Conservation (phyloP, 1,139 yeast genomes). For the Candida neerlandica region DNA sequence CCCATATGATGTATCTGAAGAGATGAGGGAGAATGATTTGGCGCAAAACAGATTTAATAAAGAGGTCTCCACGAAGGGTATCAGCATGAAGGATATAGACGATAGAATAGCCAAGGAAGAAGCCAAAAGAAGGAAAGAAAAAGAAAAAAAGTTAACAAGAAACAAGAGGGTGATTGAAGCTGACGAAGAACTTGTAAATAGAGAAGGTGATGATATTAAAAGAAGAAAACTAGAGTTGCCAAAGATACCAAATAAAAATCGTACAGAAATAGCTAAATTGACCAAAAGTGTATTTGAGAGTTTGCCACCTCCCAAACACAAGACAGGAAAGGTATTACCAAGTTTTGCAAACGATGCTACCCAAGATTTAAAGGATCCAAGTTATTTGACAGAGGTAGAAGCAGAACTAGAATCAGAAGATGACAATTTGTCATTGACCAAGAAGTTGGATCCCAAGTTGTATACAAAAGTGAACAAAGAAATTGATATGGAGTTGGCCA, state of each 20-base stretch:
- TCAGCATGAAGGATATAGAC: conserved; percentile 41
- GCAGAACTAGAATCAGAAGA: conserved; percentile 29
- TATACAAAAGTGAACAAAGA: conserved; percentile 28
- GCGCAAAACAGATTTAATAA: conserved; percentile 48
- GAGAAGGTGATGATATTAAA: conserved; percentile 11
- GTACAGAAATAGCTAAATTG: conserved; percentile 15
- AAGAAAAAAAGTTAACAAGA: conserved; percentile 21
- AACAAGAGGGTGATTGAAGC: conserved; percentile 24
- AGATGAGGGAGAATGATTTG: conserved; percentile 41
- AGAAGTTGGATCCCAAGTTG: conserved; percentile 45
- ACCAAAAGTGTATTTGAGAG: conserved; percentile 21
- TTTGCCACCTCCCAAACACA: conserved; percentile 35
- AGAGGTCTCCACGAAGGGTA: conserved; percentile 51
- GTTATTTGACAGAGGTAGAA: conserved; percentile 15
- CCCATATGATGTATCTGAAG: conserved; percentile 66
- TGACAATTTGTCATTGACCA: conserved; percentile 24
- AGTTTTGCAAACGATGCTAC: conserved; percentile 24
- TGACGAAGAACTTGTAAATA: conserved; percentile 35
- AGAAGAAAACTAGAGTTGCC: conserved; percentile 14
- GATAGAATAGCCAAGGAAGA: conserved; percentile 36
- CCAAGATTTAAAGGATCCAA: conserved; percentile 15
- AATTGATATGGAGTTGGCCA: conserved; percentile 27
- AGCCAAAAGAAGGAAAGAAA: conserved; percentile 27
- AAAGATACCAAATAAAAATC: conserved; percentile 19
- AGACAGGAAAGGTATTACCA: conserved; percentile 29